Base-by-base conservation (phyloP, 176 grass and related monocot species). In the Puya raimondii region DNA sequence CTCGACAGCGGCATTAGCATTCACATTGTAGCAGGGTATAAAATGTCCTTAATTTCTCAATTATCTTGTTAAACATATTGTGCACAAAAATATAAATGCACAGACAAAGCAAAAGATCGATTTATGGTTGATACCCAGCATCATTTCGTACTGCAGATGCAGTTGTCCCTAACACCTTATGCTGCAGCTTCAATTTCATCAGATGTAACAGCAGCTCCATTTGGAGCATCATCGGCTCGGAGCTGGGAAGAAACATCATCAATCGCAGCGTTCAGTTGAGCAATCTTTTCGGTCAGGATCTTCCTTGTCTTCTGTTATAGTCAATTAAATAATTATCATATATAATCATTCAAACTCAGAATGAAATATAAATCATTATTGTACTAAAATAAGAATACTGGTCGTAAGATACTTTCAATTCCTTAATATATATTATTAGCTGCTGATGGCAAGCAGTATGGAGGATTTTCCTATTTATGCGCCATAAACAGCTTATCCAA, bases 231-330 rank as follows among this genome's bases (percentile, higher is more conserved):
- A 77, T 50, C 52, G 47, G 66, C 33, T n/a, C 20, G 75, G 16
- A 77, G 65, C 53, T 77, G 75, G 69, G 75, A 69, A 61, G 75
- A 69, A 61, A 77, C 75, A 68, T 77, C 53, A 9, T 77, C 75
- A 22, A 63, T 77, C 9, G 66, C 75, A 1, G 64, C 1, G 3
- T 77, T 77, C 53, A 77, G 51, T 49, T 77, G 65, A 2, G 51
- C 75, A 50, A 77, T 77, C 66, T 77, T 77, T 11, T 69, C 33
- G 4, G 53, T 69, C 65, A 69, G 53, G 17, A 77, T 17, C 53
- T 69, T 68, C 13, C 33, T 47, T 1, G 66, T 69, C 66, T 77
- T 69, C 75, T 77, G 66, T 63, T 3, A 42, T 69, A 52, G 59
- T 51, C 27, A 63, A 27, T 59, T 16, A 4, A 53, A 56, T 2